Evolutionary conservation across 345 rosid genomes (phyloP).

Genomic region (Psidium guajava): DNA sequence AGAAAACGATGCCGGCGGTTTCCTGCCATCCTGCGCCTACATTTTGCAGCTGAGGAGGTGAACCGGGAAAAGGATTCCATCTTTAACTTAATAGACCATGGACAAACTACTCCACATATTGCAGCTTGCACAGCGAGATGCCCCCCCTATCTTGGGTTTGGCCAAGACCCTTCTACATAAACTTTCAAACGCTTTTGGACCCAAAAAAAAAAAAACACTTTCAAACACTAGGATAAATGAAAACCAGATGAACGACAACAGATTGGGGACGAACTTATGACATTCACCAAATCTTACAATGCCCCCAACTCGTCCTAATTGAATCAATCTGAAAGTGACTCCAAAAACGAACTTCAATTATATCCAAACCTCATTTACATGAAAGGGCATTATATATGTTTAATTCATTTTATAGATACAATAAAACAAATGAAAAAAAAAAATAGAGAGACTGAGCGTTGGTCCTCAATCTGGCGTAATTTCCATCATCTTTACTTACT

Average conservation of each 20-base stretch:
- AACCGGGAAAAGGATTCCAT: not conserved
- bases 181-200: not conserved
- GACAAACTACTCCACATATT: not conserved
- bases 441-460: not conserved
- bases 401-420: not conserved
- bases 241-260: not conserved
- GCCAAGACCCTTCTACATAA: not conserved
- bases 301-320: not conserved
- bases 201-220: not conserved
- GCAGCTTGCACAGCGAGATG: not conserved
- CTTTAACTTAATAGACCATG: not conserved
- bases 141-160: not conserved
- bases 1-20: not conserved
- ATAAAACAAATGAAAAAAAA: not conserved
- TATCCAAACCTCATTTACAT: not conserved
- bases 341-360: not conserved
- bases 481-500: not conserved
- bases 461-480: not conserved
- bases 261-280: not conserved
- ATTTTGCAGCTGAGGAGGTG: not conserved
- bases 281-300: not conserved
- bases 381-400: not conserved
- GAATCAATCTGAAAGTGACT: not conserved
- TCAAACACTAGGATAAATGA: not conserved
- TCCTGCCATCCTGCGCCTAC: not conserved